Evolutionary conservation across 352 stramenopile species (phyloP), one percentile per base, ranked within the genome.

Genomic region (Phytophthora sojae): DNA sequence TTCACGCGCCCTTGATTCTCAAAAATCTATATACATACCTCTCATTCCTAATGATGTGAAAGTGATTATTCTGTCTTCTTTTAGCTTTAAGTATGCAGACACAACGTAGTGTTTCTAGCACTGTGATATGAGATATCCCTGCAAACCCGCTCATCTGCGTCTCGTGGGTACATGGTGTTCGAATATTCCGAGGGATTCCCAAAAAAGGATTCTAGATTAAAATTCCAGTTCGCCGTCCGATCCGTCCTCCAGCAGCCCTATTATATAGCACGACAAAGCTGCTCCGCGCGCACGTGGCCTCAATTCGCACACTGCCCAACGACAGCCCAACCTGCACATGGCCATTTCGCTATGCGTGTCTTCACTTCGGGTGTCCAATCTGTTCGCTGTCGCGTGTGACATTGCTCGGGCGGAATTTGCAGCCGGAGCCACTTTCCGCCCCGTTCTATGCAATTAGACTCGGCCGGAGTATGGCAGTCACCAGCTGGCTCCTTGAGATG

Each of bases 301-400:
- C 21, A 21, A 21, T 21, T 21, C 21, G 21, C 21, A 21, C 21
- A 21, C 35, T 42, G 35, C 35, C 11, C 35, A 17, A 17, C 9
- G 6, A 15, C 35, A 42, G 0, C 35, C 35, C 32, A 7, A 6
- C 26, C 26, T 6, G 8, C 8, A 39, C 9, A 21, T 49, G 39
- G 39, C 19, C 23, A 6, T 60, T 66, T 59, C 59, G 35, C 32
- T 42, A 42, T 42, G 35, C 39, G 14, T 55, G 54, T 21, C 21
- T 21, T 45, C 58, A 53, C 68, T 30, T 30, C 26, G 26, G 35
- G 35, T 42, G 35, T 42, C 35, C 35, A 42, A 42, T 42, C 35
- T 37, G 69, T 79, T 42, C 82, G 77, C 51, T 12, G 17, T 12
- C n/a, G 51, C 25, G 67, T 74, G 67, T 74, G 67, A 74, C 67